Percentiles rank a stretch among this genome's conserved stretches.
Conservation (phyloP, 2,329 filamentous ascomycete genomes). For the Colletotrichum neosansevieriae region DNA sequence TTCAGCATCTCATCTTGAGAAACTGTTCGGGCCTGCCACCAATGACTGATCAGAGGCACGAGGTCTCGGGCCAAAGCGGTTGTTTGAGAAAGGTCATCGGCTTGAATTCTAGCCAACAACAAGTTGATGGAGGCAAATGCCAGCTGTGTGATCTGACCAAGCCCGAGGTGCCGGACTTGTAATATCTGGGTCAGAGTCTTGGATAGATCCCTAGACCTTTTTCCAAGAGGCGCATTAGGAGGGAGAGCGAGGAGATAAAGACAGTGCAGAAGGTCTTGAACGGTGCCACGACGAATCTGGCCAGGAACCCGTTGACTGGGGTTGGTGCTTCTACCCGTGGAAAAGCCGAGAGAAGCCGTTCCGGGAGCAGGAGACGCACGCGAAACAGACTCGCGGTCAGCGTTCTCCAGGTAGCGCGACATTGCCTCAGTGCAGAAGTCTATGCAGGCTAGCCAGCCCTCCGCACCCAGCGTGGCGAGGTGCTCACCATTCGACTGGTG, state of each 20-base stretch:
- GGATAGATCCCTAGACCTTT: conserved; percentile 68
- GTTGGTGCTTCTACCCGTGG: conserved; percentile 45
- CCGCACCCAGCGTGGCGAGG: conserved; percentile 66
- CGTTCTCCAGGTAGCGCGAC: conserved; percentile 59
- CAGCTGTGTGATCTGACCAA: conserved; percentile 75
- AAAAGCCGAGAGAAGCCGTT: conserved; percentile 47
- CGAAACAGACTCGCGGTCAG: conserved; percentile 52
- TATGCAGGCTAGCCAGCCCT: conserved; percentile 76
- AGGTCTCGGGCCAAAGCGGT: conserved; percentile 70
- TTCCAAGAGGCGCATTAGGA: conserved; percentile 75
- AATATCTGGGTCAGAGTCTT: conserved; percentile 71
- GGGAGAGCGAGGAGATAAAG: conserved; percentile 73
- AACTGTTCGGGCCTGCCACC: conserved; percentile 81
- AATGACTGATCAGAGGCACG: conserved; percentile 77
- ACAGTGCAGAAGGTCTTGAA: conserved; percentile 71
- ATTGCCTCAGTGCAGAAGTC: conserved; percentile 79
- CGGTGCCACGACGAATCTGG: conserved; percentile 41
- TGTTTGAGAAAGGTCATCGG: conserved; percentile 75
- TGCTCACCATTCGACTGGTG: conserved; percentile 85
- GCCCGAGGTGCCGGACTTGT: conserved; percentile 66
- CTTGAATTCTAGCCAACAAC: conserved; percentile 73
- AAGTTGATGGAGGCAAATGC: conserved; percentile 83
- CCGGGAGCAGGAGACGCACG: conserved; percentile 62
- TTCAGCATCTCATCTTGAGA: conserved; percentile 71
- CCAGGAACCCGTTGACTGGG: conserved; percentile 42